A percentile compares a stretch with the other conserved stretches of the same genome.
phyloP scores from a whole-genome alignment of 108 stramenopile species.

The Skeletonema costatum region DNA sequence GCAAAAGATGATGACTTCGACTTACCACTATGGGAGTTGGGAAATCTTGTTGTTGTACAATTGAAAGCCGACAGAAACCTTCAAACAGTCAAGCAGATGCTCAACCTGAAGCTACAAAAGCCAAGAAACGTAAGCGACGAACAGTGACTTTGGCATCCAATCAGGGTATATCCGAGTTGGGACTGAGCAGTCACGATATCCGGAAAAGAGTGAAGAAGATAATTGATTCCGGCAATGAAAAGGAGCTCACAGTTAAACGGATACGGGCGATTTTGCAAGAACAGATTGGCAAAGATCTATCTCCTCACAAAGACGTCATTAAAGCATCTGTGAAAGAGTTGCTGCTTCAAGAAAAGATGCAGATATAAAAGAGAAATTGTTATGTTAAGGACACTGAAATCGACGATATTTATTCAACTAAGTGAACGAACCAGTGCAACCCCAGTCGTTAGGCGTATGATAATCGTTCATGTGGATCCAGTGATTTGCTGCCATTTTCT shows the following conservation, averaged over 20 bases:
- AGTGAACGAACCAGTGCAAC: constrained; percentile 62
- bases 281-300: constrained; percentile 8
- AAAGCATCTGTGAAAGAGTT: constrained; percentile 6
- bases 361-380: not conserved
- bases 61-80: not conserved
- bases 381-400: not conserved
- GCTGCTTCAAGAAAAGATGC: not conserved
- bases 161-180: not conserved
- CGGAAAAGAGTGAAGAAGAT: not conserved
- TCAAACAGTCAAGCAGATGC: not conserved
- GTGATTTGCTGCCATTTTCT: constrained; percentile 81
- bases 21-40: constrained; percentile 39
- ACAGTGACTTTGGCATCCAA: not conserved
- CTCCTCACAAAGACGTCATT: not conserved
- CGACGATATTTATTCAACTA: not conserved
- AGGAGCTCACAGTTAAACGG: not conserved
- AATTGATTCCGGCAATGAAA: not conserved
- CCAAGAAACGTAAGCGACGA: not conserved
- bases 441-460: constrained; percentile 72
- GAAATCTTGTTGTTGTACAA: not conserved
- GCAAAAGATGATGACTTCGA: constrained; percentile 39
- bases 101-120: not conserved
- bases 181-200: not conserved
- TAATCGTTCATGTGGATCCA: constrained; percentile 85
- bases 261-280: not conserved